These are phyloP conservation scores for Quercus rubra DNA, from an alignment of 306 rosid species.

Conservation along the genomic window DNA sequence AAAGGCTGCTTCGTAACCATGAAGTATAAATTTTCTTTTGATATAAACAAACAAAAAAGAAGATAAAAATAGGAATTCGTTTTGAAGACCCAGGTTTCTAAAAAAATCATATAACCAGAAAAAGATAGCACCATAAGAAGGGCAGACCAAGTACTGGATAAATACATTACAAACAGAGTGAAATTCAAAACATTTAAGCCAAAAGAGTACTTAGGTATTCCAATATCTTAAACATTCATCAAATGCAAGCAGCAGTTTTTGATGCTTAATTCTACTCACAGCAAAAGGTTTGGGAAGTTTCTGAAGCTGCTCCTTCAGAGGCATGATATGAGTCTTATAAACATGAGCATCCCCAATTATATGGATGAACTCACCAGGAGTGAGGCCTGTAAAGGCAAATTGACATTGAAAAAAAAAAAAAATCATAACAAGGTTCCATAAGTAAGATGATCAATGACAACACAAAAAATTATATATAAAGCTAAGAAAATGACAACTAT, in stretches of 20 bases:
- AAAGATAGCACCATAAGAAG: background rate
- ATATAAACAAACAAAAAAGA: background rate
- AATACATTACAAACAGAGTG: background rate
- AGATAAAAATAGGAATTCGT: background rate
- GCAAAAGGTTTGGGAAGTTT: conserved; percentile 27
- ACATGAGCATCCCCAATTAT: conserved; percentile 23
- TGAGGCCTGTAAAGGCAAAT: conserved; percentile 9
- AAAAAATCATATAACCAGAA: background rate
- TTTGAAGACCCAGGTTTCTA: background rate
- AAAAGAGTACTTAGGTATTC: background rate
- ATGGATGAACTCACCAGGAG: conserved; percentile 16
- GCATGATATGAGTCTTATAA: background rate
- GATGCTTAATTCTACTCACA: background rate
- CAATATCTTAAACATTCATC: background rate
- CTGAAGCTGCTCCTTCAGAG: conserved; percentile 25
- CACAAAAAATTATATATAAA: background rate
- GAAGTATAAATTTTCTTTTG: background rate
- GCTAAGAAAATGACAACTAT: background rate
- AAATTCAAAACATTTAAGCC: background rate
- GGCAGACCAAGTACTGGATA: background rate
- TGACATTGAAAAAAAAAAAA: background rate
- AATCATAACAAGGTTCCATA: background rate
- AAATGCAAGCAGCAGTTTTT: background rate
- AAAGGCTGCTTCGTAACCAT: background rate
- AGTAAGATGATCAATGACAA: background rate